These are phyloP conservation scores for Guyanaporus albipodus DNA, from an alignment of 768 basidiomycete genomes.

Conservation along the genomic window DNA sequence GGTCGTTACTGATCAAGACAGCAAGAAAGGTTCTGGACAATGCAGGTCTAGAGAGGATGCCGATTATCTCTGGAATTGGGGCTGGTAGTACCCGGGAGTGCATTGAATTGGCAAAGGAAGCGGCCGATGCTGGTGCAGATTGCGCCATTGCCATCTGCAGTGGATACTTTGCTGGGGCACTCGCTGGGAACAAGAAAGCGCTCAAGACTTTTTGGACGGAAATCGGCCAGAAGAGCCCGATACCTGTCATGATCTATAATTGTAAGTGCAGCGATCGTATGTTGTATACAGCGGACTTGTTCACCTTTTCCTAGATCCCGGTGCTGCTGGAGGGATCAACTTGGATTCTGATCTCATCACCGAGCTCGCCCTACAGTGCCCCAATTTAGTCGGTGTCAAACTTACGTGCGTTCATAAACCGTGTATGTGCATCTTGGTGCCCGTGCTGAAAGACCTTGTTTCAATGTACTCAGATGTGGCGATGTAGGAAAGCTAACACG, in stretches of 20 bases:
- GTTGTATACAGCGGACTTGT: neutral
- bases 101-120: conserved; percentile 67
- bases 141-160: conserved; percentile 81
- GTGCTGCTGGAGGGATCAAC: conserved; percentile 85
- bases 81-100: conserved; percentile 82
- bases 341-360: conserved; percentile 84
- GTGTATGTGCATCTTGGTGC: neutral
- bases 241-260: conserved; percentile 88
- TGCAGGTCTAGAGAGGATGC: conserved; percentile 52
- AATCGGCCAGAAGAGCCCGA: conserved; percentile 72
- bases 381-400: conserved; percentile 84
- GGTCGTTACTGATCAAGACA: conserved; percentile 56
- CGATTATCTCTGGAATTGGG: conserved; percentile 81
- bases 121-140: conserved; percentile 83
- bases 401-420: conserved; percentile 59
- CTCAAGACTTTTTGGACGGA: conserved; percentile 78
- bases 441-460: conserved; percentile 7
- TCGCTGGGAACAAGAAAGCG: conserved; percentile 57
- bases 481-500: conserved; percentile 90
- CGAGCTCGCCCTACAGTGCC: conserved; percentile 69
- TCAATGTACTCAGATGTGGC: conserved; percentile 77
- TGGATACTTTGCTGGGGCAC: conserved; percentile 81
- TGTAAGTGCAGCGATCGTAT: conserved; percentile 42
- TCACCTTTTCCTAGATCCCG: conserved; percentile 57
- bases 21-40: conserved; percentile 70